phyloP scores from a whole-genome alignment of 164 flowering plant species.

The Echeveria elegans region DNA sequence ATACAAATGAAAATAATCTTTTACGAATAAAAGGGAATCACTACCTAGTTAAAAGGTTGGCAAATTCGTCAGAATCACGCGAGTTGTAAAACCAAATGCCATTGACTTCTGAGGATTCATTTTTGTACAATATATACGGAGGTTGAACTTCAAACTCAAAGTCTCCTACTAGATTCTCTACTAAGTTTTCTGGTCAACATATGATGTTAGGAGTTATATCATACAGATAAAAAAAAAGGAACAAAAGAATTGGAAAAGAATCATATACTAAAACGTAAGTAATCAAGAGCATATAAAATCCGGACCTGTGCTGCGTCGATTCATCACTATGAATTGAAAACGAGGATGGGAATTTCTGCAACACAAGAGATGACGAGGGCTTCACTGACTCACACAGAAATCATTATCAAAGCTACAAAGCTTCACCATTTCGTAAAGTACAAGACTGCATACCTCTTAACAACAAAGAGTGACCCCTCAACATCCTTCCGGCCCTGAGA shows the following conservation, averaged over 20 bases:
- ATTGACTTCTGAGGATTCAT: constrained; percentile 83
- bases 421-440: too few species aligned
- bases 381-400: too few species aligned
- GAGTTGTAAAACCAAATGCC: constrained; percentile 95
- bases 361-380: too few species aligned
- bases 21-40: neutral
- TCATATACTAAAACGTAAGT: too few species aligned
- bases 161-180: constrained; percentile 83
- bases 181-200: constrained; percentile 63
- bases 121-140: constrained; percentile 78
- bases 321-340: constrained; percentile 97
- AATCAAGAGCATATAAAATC: neutral
- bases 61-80: constrained; percentile 84
- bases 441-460: constrained; percentile 96
- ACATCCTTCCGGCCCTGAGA: constrained; percentile 94
- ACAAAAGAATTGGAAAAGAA: neutral
- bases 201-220: neutral
- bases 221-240: too few species aligned
- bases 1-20: neutral
- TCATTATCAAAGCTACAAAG: too few species aligned
- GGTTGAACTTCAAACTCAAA: constrained; percentile 86
- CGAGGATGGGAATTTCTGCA: constrained; percentile 82
- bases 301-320: constrained; percentile 77
- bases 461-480: constrained; percentile 93
- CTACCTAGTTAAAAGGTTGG: constrained; percentile 76